A percentile compares a stretch with the other conserved stretches of the same genome.
These are phyloP conservation scores for Calocera viscosa DNA, from an alignment of 768 basidiomycete species.

Conservation along the genomic window DNA sequence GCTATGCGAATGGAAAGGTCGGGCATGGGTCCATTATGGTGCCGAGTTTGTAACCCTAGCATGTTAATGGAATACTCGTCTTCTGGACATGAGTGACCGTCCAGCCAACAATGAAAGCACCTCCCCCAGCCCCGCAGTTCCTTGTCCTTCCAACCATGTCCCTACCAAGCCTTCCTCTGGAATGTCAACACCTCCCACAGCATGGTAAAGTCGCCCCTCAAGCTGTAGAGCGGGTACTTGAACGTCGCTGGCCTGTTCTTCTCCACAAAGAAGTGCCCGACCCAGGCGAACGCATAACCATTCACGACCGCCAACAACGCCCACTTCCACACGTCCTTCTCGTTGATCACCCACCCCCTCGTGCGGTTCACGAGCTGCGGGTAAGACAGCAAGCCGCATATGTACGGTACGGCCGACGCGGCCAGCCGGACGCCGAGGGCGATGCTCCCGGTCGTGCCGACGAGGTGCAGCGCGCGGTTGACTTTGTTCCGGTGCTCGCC, in stretches of 20 bases:
- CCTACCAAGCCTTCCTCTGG: conserved; percentile 10
- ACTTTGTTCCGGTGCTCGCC: conserved; percentile 21
- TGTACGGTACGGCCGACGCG: conserved; percentile 15
- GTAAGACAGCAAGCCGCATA: conserved; percentile 3
- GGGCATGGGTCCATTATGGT: too few species aligned
- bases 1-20: too few species aligned
- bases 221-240: conserved; percentile 19
- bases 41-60: too few species aligned
- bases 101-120: too few species aligned
- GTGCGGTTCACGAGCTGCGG: background rate
- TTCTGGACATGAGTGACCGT: background rate
- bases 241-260: conserved; percentile 22
- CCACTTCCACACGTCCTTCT: conserved; percentile 12
- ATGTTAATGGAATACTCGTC: too few species aligned
- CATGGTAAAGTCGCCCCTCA: conserved; percentile 20
- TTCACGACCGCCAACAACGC: conserved; percentile 14
- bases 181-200: conserved; percentile 21
- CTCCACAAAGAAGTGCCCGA: conserved; percentile 22
- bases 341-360: background rate
- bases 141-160: background rate
- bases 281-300: conserved; percentile 21
- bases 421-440: conserved; percentile 14
- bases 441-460: conserved; percentile 18
- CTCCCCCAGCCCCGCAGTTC: too few species aligned
- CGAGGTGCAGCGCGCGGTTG: conserved; percentile 19